Conservation (phyloP, 1,284 basidiomycete species). For the Leccinum pallidistipes region DNA sequence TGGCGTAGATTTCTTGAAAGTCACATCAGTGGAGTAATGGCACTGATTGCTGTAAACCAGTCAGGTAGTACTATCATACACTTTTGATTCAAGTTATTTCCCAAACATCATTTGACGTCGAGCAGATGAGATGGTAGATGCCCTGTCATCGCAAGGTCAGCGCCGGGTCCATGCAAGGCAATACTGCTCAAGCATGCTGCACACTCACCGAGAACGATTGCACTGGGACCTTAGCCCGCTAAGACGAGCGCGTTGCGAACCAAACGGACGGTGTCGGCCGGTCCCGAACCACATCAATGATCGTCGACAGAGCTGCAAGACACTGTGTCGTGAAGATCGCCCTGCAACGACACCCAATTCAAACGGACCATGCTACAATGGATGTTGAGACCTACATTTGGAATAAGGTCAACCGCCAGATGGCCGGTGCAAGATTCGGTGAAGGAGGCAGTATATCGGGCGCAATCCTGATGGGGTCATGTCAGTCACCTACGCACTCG, state of each 20-base stretch:
- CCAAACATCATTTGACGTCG: slow-evolving; percentile 29
- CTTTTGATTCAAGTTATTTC: slow-evolving; percentile 12
- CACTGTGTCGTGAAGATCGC: slow-evolving; percentile 25
- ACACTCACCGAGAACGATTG: slow-evolving; percentile 31
- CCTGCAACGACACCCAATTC: slow-evolving; percentile 10
- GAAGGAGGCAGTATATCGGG: background rate
- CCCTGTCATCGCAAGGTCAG: slow-evolving; percentile 15
- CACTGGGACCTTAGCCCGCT: slow-evolving; percentile 30
- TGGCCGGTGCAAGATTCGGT: slow-evolving; percentile 25
- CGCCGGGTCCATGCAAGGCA: background rate
- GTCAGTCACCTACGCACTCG: slow-evolving; percentile 1
- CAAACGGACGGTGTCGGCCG: slow-evolving; percentile 26
- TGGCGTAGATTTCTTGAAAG: too few species aligned
- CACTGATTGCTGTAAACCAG: background rate
- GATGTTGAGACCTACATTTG: slow-evolving; percentile 21
- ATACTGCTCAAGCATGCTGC: background rate
- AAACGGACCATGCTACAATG: background rate
- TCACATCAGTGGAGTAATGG: too few species aligned
- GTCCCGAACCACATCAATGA: slow-evolving; percentile 27
- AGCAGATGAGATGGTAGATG: slow-evolving; percentile 25
- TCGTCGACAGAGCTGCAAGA: slow-evolving; percentile 32
- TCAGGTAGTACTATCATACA: slow-evolving; percentile 5
- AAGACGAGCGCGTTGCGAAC: slow-evolving; percentile 34
- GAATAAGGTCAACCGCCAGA: slow-evolving; percentile 34
- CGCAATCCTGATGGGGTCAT: background rate